Evolutionary conservation across 768 basidiomycete species (phyloP).

Genomic region (Agrocybe chaxingu): DNA sequence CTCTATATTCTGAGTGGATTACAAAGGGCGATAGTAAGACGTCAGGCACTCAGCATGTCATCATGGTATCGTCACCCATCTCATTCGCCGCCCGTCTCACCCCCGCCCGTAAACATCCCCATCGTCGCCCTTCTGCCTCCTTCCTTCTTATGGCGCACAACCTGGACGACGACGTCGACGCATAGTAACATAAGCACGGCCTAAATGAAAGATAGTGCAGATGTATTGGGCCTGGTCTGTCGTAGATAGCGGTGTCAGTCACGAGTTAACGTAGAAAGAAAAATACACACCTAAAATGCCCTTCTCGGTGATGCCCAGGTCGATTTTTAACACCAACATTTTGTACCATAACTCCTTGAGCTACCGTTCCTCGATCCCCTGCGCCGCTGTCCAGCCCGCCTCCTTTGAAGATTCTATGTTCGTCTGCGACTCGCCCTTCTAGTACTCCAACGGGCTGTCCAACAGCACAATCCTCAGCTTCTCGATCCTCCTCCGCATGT

Average conservation of each 20-base stretch:
- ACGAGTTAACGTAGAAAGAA: not conserved
- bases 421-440: slow-evolving; percentile 98
- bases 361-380: slow-evolving; percentile 97
- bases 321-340: slow-evolving; percentile 91
- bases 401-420: slow-evolving; percentile 98
- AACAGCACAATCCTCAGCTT: slow-evolving; percentile 88
- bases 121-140: slow-evolving; percentile 27
- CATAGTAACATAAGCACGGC: slow-evolving; percentile 88
- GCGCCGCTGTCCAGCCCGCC: slow-evolving; percentile 86
- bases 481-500: slow-evolving; percentile 88
- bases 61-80: too few relatives aligned
- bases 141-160: slow-evolving; percentile 74
- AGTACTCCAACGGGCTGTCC: slow-evolving; percentile 97
- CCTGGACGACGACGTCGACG: slow-evolving; percentile 93
- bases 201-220: slow-evolving; percentile 48
- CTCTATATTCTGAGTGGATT: too few relatives aligned
- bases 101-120: too few relatives aligned
- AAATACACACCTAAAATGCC: slow-evolving; percentile 78
- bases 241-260: not conserved
- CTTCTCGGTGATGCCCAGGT: slow-evolving; percentile 95
- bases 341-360: slow-evolving; percentile 82
- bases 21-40: too few relatives aligned
- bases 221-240: slow-evolving; percentile 91
- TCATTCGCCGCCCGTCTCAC: too few relatives aligned
- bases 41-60: too few relatives aligned